Evolutionary conservation across 805 yeast species (phyloP).

Genomic region (Lipomyces lipofer): DNA sequence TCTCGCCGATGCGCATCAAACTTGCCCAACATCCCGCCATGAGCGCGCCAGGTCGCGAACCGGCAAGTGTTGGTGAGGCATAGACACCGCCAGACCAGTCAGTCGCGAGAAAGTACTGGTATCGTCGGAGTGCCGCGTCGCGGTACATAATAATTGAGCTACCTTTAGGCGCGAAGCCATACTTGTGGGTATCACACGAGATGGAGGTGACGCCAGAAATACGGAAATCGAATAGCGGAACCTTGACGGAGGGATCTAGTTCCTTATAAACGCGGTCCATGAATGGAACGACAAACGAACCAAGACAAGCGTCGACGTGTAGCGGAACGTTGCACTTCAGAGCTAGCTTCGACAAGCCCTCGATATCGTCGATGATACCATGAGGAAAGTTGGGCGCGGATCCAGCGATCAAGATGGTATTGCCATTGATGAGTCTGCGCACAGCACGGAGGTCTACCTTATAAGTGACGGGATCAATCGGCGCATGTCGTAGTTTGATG

Average conservation of each 20-base stretch:
- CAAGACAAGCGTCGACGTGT: constrained; percentile 95
- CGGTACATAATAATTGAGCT: constrained; percentile 91
- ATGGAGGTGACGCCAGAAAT: constrained; percentile 91
- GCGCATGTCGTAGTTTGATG: constrained; percentile 79
- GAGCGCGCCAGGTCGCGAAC: constrained; percentile 94
- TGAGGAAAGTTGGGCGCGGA: constrained; percentile 98
- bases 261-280: constrained; percentile 62
- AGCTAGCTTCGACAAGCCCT: constrained; percentile 64
- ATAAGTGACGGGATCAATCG: constrained; percentile 64
- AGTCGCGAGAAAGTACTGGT: constrained; percentile 79
- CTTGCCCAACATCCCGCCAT: constrained; percentile 99
- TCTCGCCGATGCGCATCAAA: constrained; percentile 72
- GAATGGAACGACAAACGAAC: constrained; percentile 86
- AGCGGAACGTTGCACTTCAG: constrained; percentile 71
- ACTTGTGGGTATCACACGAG: constrained; percentile 99
- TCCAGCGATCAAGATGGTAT: constrained; percentile 83
- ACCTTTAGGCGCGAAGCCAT: constrained; percentile 98
- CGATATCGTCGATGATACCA: constrained; percentile 91
- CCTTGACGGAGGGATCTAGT: constrained; percentile 32
- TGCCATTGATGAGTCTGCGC: constrained; percentile 63
- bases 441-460: constrained; percentile 68
- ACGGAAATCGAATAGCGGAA: constrained; percentile 76
- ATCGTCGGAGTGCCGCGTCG: constrained; percentile 58
- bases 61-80: constrained; percentile 96
- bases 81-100: constrained; percentile 95